Evolutionary conservation across 208 protist species (phyloP), one percentile per base, ranked within the genome.

Genomic region (Crithidia brevicula): DNA sequence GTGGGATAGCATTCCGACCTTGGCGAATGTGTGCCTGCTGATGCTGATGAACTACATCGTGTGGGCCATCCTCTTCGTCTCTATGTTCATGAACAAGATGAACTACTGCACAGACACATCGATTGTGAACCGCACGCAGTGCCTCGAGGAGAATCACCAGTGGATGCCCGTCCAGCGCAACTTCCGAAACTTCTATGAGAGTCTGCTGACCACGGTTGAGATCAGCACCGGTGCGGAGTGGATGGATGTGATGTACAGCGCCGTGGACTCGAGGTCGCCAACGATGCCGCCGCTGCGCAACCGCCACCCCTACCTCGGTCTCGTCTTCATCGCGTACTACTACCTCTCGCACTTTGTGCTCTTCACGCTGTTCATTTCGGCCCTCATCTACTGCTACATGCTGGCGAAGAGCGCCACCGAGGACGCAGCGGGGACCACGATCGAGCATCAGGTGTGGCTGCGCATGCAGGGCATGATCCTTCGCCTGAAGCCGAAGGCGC

Each of bases 291-390:
- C 81, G 25, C 49, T 77, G n/a, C 20, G 6, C 18, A 83, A 96
- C 73, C 67, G 72, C 51, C 78, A 94, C 70, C 85, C 72, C 38
- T 85, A 85, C 72, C 77, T 88, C 28, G 91, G 84, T 16, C 69
- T 98, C 16, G 93, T 95, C 63, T 97, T 97, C 57, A 76, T 98
- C 68, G 85, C 77, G 15, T 97, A 96, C 77, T 92, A 97, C 80
- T 90, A 97, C 68, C 64, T 98, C 11, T 83, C 89, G 23, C 76
- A 93, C 67, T 91, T 96, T 68, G 72, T 98, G 10, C 77, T 97
- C 30, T 88, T 97, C 82, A 92, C 91, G 66, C 78, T 98, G 13
- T 94, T 97, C 77, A 83, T 93, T 20, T 91, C 92, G 16, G 79
- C 86, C 8, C 64, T 97, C 36, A 88, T 98, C 56, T 95, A 97